These are phyloP conservation scores for Hericium alpestre DNA, from an alignment of 768 basidiomycete genomes.

Conservation along the genomic window DNA sequence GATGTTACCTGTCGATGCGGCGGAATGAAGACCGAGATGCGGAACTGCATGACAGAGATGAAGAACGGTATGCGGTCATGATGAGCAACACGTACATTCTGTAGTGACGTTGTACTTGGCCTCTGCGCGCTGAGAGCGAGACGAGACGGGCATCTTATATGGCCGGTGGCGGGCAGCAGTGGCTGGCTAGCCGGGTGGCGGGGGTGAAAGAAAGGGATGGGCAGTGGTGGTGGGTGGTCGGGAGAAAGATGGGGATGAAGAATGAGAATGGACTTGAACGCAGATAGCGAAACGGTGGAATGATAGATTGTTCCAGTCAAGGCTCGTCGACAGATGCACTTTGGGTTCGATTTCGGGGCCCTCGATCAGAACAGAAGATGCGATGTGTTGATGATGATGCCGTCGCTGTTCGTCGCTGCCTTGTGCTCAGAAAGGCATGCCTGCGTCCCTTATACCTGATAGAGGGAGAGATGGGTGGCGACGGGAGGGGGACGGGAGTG, in stretches of 20 bases:
- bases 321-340: neutral
- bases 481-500: too few species aligned
- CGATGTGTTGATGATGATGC: too few species aligned
- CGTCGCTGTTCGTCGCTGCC: too few species aligned
- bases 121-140: conserved; percentile 29
- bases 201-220: neutral
- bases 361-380: too few species aligned
- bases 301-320: neutral
- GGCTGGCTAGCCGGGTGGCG: neutral
- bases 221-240: neutral
- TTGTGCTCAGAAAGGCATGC: too few species aligned
- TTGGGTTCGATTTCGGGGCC: too few species aligned
- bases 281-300: neutral
- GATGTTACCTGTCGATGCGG: conserved; percentile 77
- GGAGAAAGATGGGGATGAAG: neutral
- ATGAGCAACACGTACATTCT: conserved; percentile 31
- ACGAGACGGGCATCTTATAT: conserved; percentile 24
- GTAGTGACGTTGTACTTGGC: conserved; percentile 44
- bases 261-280: neutral
- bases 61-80: neutral
- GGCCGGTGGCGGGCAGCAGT: too few species aligned
- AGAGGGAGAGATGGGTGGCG: too few species aligned
- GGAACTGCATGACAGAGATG: conserved; percentile 39
- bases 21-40: conserved; percentile 66
- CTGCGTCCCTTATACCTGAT: too few species aligned